phyloP scores from a whole-genome alignment of 345 rosid species.

The Linum usitatissimum region DNA sequence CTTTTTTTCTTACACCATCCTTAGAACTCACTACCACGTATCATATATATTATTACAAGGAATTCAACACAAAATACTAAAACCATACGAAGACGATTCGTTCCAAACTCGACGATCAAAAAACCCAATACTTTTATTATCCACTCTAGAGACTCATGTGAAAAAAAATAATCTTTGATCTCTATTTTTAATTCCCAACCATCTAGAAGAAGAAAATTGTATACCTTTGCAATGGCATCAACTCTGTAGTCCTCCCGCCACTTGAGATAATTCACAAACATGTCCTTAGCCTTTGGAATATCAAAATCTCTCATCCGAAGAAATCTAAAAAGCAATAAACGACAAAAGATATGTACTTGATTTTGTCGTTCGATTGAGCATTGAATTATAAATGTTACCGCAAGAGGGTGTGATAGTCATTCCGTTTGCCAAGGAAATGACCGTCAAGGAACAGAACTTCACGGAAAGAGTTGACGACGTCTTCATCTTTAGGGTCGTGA shows the following conservation, averaged over 20 bases:
- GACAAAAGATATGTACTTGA: not conserved
- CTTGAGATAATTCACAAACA: conserved; percentile 36
- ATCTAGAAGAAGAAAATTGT: too few relatives aligned
- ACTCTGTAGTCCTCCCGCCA: conserved; percentile 40
- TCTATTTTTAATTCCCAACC: not conserved
- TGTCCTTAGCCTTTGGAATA: conserved; percentile 34
- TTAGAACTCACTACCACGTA: too few relatives aligned
- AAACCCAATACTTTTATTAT: too few relatives aligned
- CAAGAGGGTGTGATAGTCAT: conserved; percentile 46
- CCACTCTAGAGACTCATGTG: too few relatives aligned
- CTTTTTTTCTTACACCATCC: too few relatives aligned
- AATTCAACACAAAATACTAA: too few relatives aligned
- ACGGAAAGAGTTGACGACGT: conserved; percentile 31
- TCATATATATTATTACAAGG: too few relatives aligned
- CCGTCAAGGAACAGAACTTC: conserved; percentile 38
- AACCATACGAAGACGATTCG: too few relatives aligned
- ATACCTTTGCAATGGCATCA: conserved; percentile 37
- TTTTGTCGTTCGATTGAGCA: not conserved
- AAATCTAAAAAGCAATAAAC: conserved; percentile 21
- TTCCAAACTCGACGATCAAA: too few relatives aligned
- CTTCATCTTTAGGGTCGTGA: conserved; percentile 38
- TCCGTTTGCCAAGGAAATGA: conserved; percentile 26
- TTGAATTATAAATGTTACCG: conserved; percentile 22
- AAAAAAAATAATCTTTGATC: too few relatives aligned
- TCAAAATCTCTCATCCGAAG: conserved; percentile 50